Evolutionary conservation across 106 monocot genomes (phyloP).

Genomic region (Platanthera guangdongensis): DNA sequence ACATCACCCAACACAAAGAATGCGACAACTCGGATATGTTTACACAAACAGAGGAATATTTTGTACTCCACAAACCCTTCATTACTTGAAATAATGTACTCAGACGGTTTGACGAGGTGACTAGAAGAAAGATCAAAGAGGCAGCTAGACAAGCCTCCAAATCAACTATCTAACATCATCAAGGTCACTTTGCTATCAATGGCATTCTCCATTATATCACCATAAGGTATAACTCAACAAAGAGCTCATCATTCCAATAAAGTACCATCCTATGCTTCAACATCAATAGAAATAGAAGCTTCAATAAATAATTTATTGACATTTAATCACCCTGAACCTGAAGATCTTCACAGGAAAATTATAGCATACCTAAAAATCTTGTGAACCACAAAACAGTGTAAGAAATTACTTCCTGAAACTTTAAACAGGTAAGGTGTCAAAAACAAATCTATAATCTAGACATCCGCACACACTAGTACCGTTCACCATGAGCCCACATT

Average conservation of each 20-base stretch:
- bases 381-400: no score
- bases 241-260: background rate
- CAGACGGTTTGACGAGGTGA: background rate
- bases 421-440: no score
- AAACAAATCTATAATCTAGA: background rate
- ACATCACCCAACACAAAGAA: background rate
- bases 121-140: background rate
- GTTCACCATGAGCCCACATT: background rate
- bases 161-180: background rate
- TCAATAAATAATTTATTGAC: no score
- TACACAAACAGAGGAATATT: background rate
- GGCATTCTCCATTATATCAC: background rate
- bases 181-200: background rate
- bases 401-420: no score
- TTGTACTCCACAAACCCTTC: background rate
- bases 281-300: background rate
- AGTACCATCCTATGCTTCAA: background rate
- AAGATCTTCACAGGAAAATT: no score
- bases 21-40: no score
- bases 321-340: no score
- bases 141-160: background rate
- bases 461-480: background rate
- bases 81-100: background rate
- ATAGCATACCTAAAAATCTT: no score
- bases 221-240: background rate